Conservation (phyloP, 805 yeast species). For the Zygosaccharomyces pseudorouxii region DNA sequence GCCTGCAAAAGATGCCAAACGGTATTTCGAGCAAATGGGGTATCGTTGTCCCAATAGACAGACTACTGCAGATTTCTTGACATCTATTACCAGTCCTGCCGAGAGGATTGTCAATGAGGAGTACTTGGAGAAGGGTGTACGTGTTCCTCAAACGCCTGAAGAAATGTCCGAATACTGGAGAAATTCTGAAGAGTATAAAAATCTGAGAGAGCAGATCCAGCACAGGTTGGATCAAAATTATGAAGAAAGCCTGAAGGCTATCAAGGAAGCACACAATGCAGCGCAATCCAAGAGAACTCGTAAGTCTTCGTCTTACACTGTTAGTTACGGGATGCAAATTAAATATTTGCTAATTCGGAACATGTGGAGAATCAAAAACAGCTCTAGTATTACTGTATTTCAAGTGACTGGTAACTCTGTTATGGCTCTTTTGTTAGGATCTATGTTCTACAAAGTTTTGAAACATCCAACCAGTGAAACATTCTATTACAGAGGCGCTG, state of each 20-base stretch:
- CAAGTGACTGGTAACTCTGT: slow-evolving; percentile 42
- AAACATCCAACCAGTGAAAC: slow-evolving; percentile 37
- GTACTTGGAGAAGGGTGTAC: slow-evolving; percentile 41
- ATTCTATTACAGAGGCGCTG: slow-evolving; percentile 54
- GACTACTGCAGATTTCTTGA: slow-evolving; percentile 66
- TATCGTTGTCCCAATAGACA: slow-evolving; percentile 59
- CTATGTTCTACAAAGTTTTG: slow-evolving; percentile 52
- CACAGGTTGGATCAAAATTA: slow-evolving; percentile 34
- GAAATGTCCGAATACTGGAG: slow-evolving; percentile 62
- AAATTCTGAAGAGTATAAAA: slow-evolving; percentile 41
- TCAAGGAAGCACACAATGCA: slow-evolving; percentile 43
- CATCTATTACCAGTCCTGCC: slow-evolving; percentile 62
- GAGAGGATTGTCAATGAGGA: slow-evolving; percentile 43
- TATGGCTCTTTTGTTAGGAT: slow-evolving; percentile 53
- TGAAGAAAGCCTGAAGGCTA: slow-evolving; percentile 15
- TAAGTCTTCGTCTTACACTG: slow-evolving; percentile 49
- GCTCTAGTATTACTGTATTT: slow-evolving; percentile 44
- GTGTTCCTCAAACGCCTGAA: slow-evolving; percentile 56
- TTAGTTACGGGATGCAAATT: slow-evolving; percentile 50
- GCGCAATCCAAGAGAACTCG: slow-evolving; percentile 47
- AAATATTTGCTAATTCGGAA: slow-evolving; percentile 44
- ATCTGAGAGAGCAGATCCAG: slow-evolving; percentile 44
- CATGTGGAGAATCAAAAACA: slow-evolving; percentile 45
- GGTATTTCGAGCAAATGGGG: slow-evolving; percentile 61
- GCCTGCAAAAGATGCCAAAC: slow-evolving; percentile 47